A percentile compares a stretch with the other conserved stretches of the same genome.
phyloP scores from a whole-genome alignment of 768 basidiomycete genomes.

The Suillus weaverae region DNA sequence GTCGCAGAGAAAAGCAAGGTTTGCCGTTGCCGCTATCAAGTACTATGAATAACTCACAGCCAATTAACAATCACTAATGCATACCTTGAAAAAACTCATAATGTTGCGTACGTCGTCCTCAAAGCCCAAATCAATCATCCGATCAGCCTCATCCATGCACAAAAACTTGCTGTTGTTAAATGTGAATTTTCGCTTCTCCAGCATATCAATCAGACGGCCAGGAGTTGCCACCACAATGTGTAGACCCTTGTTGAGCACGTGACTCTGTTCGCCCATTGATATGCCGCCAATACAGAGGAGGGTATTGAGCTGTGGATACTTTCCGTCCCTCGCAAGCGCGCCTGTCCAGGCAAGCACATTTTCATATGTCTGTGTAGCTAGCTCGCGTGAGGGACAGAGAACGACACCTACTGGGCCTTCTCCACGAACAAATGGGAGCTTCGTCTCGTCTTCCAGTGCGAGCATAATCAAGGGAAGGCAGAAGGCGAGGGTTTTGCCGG shows the following conservation, averaged over 20 bases:
- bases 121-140: slow-evolving; percentile 99
- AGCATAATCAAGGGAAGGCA: slow-evolving; percentile 98
- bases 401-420: slow-evolving; percentile 98
- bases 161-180: slow-evolving; percentile 94
- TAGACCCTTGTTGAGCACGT: slow-evolving; percentile 85
- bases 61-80: slow-evolving; percentile 16
- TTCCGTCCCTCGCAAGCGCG: slow-evolving; percentile 74
- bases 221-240: slow-evolving; percentile 98
- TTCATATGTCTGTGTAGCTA: slow-evolving; percentile 96
- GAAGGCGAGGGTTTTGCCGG: slow-evolving; percentile 98
- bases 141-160: slow-evolving; percentile 99
- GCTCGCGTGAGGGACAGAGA: slow-evolving; percentile 94
- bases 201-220: slow-evolving; percentile 95
- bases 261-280: slow-evolving; percentile 96
- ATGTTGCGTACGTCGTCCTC: slow-evolving; percentile 99
- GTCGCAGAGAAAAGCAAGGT: slow-evolving; percentile 97
- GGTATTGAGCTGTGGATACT: slow-evolving; percentile 84
- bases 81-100: slow-evolving; percentile 97
- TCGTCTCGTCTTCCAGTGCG: slow-evolving; percentile 89
- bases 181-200: slow-evolving; percentile 92
- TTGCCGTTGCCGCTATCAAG: slow-evolving; percentile 83
- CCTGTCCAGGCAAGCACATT: slow-evolving; percentile 86
- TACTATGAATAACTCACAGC: slow-evolving; percentile 9
- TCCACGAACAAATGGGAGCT: slow-evolving; percentile 84
- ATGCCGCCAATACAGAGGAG: slow-evolving; percentile 97